Evolutionary conservation across 2,329 filamentous ascomycete species (phyloP).

Genomic region (Aspergillus sp.): DNA sequence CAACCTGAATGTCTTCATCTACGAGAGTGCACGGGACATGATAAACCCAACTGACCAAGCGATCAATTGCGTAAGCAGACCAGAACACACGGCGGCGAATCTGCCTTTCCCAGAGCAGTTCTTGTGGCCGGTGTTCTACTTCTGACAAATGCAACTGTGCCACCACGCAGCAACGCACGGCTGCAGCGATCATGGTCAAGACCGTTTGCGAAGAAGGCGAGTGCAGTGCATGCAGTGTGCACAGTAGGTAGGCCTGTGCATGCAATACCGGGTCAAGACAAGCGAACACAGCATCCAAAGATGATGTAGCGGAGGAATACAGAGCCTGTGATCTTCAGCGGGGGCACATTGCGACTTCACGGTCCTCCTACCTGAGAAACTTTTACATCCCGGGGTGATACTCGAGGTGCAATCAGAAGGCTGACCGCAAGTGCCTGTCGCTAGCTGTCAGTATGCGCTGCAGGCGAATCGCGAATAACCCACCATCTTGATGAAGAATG

Average conservation of each 20-base stretch:
- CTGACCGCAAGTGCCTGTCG: slow-evolving; percentile 1
- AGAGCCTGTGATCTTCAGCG: neutral
- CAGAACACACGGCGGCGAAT: slow-evolving; percentile 5
- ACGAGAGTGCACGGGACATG: slow-evolving; percentile 6
- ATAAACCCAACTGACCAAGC: slow-evolving; percentile 4
- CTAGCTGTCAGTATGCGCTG: neutral
- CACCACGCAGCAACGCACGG: slow-evolving; percentile 6
- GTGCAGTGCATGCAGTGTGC: slow-evolving; percentile 6
- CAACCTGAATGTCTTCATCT: slow-evolving; percentile 3
- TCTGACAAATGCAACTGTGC: neutral
- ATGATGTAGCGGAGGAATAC: neutral
- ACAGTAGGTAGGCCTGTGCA: slow-evolving; percentile 6
- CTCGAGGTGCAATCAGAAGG: slow-evolving; percentile 4
- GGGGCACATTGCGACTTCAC: no score
- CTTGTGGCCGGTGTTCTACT: neutral
- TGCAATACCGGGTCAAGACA: slow-evolving; percentile 5
- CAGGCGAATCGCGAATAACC: neutral
- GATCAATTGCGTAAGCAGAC: slow-evolving; percentile 10
- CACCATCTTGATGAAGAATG: slow-evolving; percentile 6
- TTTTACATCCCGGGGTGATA: neutral
- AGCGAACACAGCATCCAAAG: neutral
- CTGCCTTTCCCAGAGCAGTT: neutral
- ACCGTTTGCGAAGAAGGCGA: slow-evolving; percentile 7
- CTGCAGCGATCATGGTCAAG: slow-evolving; percentile 5
- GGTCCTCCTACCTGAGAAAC: neutral